A percentile compares a stretch with the other conserved stretches of the same genome.
Conservation (phyloP, 371 early-diverging fungal genomes). For the Coemansia sp. region DNA sequence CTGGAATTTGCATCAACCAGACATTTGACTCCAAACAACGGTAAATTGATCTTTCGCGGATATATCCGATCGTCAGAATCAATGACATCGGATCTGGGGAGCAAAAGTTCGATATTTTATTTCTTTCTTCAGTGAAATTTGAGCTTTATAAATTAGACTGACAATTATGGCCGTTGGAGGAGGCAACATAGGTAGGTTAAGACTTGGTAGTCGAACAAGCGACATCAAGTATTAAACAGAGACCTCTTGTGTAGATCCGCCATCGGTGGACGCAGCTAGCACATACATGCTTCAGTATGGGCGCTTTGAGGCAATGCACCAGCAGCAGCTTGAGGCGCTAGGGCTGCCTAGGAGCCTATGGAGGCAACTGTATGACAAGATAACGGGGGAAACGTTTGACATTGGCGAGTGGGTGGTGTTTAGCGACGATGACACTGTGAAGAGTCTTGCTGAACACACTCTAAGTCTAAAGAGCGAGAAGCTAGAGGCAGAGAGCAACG, state of each 20-base stretch:
- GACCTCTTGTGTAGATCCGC: constrained; percentile 1
- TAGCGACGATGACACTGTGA: constrained; percentile 1
- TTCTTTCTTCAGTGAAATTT: too few species aligned
- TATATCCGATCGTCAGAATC: neutral
- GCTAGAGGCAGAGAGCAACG: constrained; percentile 54
- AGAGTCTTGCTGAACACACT: constrained; percentile 13
- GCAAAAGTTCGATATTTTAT: neutral
- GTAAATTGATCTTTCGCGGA: constrained; percentile 9
- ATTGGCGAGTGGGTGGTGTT: constrained; percentile 35
- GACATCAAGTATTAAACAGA: neutral
- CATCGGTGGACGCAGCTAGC: constrained; percentile 27
- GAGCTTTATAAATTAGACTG: neutral
- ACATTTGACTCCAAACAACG: constrained; percentile 2
- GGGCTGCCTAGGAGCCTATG: constrained; percentile 37
- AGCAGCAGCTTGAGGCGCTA: constrained; percentile 38
- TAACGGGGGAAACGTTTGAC: constrained; percentile 24
- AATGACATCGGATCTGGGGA: neutral
- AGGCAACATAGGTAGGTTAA: neutral
- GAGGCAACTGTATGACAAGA: constrained; percentile 33
- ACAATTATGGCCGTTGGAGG: neutral
- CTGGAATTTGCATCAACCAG: neutral
- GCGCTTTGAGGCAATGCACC: constrained; percentile 40
- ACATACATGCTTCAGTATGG: constrained; percentile 33
- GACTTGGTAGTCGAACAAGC: neutral
- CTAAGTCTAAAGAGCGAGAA: constrained; percentile 24